Evolutionary conservation across 2,329 filamentous ascomycete species (phyloP).

Genomic region (Neodidymelliopsis sp.): DNA sequence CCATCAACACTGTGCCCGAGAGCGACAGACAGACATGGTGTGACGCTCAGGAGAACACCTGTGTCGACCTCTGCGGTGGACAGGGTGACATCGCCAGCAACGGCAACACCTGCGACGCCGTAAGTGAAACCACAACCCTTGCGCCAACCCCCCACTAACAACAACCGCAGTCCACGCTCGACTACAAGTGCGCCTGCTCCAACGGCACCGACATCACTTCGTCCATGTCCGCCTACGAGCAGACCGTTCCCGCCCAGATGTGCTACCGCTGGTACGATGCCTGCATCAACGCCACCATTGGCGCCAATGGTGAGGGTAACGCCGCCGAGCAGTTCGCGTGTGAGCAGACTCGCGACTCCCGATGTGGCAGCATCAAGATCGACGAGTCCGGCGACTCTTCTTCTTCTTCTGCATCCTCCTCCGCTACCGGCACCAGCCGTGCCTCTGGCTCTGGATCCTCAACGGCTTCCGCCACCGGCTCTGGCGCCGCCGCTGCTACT

Average conservation of each 20-base stretch:
- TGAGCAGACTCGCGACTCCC: slow-evolving; percentile 46
- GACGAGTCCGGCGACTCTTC: slow-evolving; percentile 31
- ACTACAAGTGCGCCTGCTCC: slow-evolving; percentile 64
- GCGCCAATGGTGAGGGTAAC: slow-evolving; percentile 40
- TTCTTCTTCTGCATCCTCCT: slow-evolving; percentile 29
- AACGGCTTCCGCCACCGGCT: slow-evolving; percentile 32
- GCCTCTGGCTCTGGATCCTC: slow-evolving; percentile 26
- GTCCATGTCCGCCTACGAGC: slow-evolving; percentile 56
- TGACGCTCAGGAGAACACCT: slow-evolving; percentile 64
- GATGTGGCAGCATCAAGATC: slow-evolving; percentile 61
- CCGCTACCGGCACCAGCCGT: slow-evolving; percentile 35
- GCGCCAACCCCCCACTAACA: slow-evolving; percentile 25
- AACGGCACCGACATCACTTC: slow-evolving; percentile 61
- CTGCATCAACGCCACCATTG: slow-evolving; percentile 49
- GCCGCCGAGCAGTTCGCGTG: slow-evolving; percentile 54
- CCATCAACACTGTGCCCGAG: slow-evolving; percentile 50
- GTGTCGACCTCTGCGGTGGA: slow-evolving; percentile 65
- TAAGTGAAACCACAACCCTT: slow-evolving; percentile 49
- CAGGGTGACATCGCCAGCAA: slow-evolving; percentile 49
- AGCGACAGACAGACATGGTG: slow-evolving; percentile 61
- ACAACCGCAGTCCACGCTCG: slow-evolving; percentile 55
- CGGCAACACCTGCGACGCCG: slow-evolving; percentile 64
- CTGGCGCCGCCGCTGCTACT: slow-evolving; percentile 36
- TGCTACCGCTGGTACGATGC: slow-evolving; percentile 61
- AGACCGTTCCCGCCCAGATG: slow-evolving; percentile 67